Percentiles rank a stretch among this genome's conserved stretches.
phyloP scores from a whole-genome alignment of 768 basidiomycete species.

The Scleroderma citrinum region DNA sequence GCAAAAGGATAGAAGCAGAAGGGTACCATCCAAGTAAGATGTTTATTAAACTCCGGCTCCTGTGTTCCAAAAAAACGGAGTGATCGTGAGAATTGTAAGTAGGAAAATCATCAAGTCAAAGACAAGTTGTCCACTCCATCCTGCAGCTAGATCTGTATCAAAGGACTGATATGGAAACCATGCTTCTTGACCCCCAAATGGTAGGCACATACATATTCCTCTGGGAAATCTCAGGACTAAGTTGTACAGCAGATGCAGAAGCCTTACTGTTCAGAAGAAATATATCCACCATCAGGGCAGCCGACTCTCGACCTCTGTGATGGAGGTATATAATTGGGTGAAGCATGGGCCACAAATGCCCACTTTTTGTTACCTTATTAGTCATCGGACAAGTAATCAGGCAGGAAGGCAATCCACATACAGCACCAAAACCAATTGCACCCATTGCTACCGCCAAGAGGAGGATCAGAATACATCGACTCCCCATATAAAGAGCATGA shows the following conservation, averaged over 20 bases:
- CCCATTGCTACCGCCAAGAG: neutral
- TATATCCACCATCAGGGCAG: neutral
- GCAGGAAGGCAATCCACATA: conserved; percentile 1
- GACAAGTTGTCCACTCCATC: conserved; percentile 9
- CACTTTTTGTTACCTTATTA: no score
- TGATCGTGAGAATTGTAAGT: conserved; percentile 15
- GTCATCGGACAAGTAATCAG: no score
- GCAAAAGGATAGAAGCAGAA: neutral
- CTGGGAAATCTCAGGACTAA: neutral
- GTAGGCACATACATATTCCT: no score
- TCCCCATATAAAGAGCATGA: conserved; percentile 13
- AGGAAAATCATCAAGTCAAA: conserved; percentile 18
- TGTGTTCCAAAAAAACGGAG: neutral
- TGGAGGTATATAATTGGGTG: neutral
- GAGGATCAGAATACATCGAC: conserved; percentile 1
- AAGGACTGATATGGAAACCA: no score
- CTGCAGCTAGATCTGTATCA: conserved; percentile 6
- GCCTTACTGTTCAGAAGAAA: neutral
- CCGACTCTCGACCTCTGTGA: neutral
- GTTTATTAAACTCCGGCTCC: conserved; percentile 6
- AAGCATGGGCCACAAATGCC: neutral
- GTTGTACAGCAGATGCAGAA: neutral
- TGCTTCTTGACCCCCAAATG: no score
- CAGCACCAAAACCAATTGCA: conserved; percentile 1
- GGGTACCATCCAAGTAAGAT: neutral